Percentiles rank a stretch among this genome's conserved stretches.
Conservation (phyloP, 2,329 filamentous ascomycete species). For the Dothistroma septosporum region DNA sequence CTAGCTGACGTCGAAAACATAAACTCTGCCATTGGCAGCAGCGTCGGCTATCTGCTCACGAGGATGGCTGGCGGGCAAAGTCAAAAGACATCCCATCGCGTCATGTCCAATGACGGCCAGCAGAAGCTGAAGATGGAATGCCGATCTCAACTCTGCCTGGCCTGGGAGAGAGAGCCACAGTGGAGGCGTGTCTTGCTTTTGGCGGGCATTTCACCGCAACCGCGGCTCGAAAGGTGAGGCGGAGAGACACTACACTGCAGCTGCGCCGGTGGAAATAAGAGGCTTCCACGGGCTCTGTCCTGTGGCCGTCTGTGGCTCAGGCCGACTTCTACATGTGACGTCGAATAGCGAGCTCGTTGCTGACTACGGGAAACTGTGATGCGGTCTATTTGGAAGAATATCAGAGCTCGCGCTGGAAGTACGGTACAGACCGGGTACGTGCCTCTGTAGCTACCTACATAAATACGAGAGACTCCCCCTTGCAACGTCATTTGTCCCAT, state of each 20-base stretch:
- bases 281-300: not conserved
- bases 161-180: constrained; percentile 5
- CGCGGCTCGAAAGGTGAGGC: not conserved
- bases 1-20: constrained; percentile 2
- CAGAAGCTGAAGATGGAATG: constrained; percentile 1
- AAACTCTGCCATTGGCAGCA: constrained; percentile 4
- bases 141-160: not conserved
- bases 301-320: not conserved
- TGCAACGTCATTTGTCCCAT: constrained; percentile 2
- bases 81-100: not conserved
- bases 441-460: not conserved
- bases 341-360: not conserved
- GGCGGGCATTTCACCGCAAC: not conserved
- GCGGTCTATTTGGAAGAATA: not conserved
- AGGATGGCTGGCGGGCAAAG: not conserved
- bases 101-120: constrained; percentile 4
- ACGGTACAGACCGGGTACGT: not conserved
- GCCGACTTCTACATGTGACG: not conserved
- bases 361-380: not conserved
- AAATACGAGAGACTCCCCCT: not conserved
- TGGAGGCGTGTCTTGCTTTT: not conserved
- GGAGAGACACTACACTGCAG: not conserved
- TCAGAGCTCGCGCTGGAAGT: not conserved
- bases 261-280: not conserved
- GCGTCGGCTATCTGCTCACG: constrained; percentile 4